Evolutionary conservation across 495 filamentous ascomycete genomes (phyloP).

Genomic region (Neurospora sp.): DNA sequence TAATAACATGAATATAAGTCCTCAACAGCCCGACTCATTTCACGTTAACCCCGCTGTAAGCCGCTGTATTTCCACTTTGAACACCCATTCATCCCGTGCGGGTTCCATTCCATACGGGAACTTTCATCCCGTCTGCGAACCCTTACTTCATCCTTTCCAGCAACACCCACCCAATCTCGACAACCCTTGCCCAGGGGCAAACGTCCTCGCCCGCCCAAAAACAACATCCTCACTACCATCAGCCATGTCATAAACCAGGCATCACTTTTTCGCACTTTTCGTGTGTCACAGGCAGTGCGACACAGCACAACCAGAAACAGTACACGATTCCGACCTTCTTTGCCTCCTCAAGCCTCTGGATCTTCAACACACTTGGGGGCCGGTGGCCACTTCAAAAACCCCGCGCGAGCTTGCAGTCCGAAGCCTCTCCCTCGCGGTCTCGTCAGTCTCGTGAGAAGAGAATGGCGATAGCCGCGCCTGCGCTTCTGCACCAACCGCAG

Average conservation of each 20-base stretch:
- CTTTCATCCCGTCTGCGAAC: neutral
- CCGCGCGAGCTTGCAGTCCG: neutral
- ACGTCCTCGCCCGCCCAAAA: neutral
- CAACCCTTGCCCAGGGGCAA: neutral
- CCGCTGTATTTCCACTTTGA: neutral
- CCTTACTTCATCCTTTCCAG: neutral
- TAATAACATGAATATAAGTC: neutral
- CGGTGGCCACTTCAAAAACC: neutral
- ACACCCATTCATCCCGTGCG: neutral
- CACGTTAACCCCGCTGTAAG: neutral
- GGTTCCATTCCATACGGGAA: neutral
- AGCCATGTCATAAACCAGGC: neutral
- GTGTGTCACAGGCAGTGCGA: neutral
- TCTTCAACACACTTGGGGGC: neutral
- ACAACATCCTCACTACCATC: neutral
- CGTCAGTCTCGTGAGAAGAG: neutral
- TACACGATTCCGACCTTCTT: neutral
- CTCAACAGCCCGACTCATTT: neutral
- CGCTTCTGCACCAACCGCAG: neutral
- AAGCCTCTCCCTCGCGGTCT: neutral
- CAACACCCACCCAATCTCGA: neutral
- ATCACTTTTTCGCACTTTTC: neutral
- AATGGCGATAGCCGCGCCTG: neutral
- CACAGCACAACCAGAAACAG: neutral
- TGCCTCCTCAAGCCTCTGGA: neutral